These are phyloP conservation scores for Rehmannia glutinosa DNA, from an alignment of 257 asterid species.

Conservation along the genomic window DNA sequence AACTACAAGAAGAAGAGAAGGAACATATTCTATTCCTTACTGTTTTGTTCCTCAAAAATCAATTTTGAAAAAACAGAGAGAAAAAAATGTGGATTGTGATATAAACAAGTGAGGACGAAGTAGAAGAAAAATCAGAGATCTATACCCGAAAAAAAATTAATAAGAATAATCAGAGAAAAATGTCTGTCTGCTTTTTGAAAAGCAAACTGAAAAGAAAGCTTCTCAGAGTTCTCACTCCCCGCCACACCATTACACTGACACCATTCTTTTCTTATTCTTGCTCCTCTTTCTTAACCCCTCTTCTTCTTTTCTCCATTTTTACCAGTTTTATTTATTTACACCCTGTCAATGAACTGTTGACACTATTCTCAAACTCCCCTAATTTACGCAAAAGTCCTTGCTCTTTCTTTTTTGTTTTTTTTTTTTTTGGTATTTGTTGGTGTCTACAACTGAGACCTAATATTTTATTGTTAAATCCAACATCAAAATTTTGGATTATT, in stretches of 20 bases:
- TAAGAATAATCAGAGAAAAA: slow-evolving; percentile 34
- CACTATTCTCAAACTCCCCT: too few species aligned
- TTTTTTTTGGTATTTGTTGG: too few species aligned
- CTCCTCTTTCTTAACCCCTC: background rate
- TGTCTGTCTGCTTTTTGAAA: slow-evolving; percentile 54
- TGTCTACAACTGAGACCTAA: background rate
- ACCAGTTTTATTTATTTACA: background rate
- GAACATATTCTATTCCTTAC: slow-evolving; percentile 18
- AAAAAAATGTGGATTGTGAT: slow-evolving; percentile 8
- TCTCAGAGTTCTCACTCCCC: slow-evolving; percentile 21
- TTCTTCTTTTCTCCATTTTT: background rate
- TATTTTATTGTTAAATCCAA: background rate
- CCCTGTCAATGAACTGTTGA: background rate
- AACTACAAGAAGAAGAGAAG: slow-evolving; percentile 16
- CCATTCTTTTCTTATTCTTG: slow-evolving; percentile 10
- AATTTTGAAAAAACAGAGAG: slow-evolving; percentile 18
- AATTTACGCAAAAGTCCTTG: slow-evolving; percentile 15
- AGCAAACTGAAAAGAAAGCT: slow-evolving; percentile 66
- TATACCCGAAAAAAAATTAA: background rate
- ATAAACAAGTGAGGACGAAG: slow-evolving; percentile 24
- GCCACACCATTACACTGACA: slow-evolving; percentile 33
- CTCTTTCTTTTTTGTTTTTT: background rate
- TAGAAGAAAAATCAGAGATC: slow-evolving; percentile 30
- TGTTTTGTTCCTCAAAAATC: slow-evolving; percentile 25
- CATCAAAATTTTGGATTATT: too few species aligned